Percentiles rank a stretch among this genome's conserved stretches.
phyloP scores from a whole-genome alignment of 768 basidiomycete genomes.

The Tricholoma hemisulphureum region DNA sequence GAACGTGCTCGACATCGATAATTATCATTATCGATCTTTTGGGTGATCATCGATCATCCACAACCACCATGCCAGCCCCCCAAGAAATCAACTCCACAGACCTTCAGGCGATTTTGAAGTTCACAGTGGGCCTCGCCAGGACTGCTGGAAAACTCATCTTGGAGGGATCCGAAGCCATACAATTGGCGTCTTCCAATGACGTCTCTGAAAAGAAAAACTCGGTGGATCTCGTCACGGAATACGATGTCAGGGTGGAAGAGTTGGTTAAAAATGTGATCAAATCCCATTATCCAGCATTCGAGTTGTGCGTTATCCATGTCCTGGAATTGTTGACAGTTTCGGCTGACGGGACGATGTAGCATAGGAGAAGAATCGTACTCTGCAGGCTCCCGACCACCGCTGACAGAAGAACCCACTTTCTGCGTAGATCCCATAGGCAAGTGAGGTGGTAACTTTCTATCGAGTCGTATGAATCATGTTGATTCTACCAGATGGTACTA shows the following conservation, averaged over 20 bases:
- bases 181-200: slow-evolving; percentile 43
- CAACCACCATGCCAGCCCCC: slow-evolving; percentile 31
- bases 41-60: slow-evolving; percentile 1
- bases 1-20: too few species aligned
- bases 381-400: slow-evolving; percentile 59
- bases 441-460: slow-evolving; percentile 8
- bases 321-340: not conserved
- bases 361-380: slow-evolving; percentile 95
- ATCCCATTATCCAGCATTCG: slow-evolving; percentile 66
- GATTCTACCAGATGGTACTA: slow-evolving; percentile 66
- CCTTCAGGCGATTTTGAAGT: slow-evolving; percentile 64
- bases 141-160: slow-evolving; percentile 75
- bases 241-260: slow-evolving; percentile 88
- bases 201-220: slow-evolving; percentile 89
- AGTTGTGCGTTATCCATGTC: slow-evolving; percentile 63
- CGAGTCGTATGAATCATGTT: not conserved
- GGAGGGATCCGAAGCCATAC: slow-evolving; percentile 75
- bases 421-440: slow-evolving; percentile 94
- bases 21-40: not conserved
- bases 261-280: slow-evolving; percentile 71
- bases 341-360: slow-evolving; percentile 36
- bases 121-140: slow-evolving; percentile 69
- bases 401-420: slow-evolving; percentile 90
- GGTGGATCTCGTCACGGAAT: slow-evolving; percentile 93
- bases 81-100: slow-evolving; percentile 41